These are phyloP conservation scores for Amyloporia xantha DNA, from an alignment of 768 basidiomycete genomes.

Conservation along the genomic window DNA sequence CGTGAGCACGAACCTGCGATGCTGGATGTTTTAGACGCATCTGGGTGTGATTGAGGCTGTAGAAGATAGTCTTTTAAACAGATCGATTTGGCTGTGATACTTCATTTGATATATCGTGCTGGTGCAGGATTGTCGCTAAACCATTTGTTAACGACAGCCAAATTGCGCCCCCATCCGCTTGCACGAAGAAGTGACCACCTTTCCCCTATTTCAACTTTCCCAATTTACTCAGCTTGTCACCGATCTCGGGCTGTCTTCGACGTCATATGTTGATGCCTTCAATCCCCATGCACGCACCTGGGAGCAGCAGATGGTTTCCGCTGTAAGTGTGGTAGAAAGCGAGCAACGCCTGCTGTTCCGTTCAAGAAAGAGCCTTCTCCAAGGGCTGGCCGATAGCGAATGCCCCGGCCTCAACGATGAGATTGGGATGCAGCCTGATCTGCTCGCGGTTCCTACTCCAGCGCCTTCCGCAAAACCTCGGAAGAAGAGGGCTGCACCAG, in stretches of 20 bases:
- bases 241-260: conserved; percentile 45
- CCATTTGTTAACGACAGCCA: conserved; percentile 30
- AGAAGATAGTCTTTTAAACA: too few species aligned
- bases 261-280: conserved; percentile 57
- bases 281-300: conserved; percentile 48
- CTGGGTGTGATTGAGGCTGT: too few species aligned
- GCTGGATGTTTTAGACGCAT: too few species aligned
- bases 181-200: conserved; percentile 51
- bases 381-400: conserved; percentile 50
- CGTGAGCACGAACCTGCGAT: too few species aligned
- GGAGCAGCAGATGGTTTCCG: conserved; percentile 59
- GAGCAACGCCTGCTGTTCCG: conserved; percentile 62
- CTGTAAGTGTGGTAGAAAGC: conserved; percentile 50
- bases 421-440: conserved; percentile 37
- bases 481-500: neutral
- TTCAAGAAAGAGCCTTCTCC: conserved; percentile 49
- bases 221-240: conserved; percentile 43
- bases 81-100: too few species aligned
- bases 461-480: neutral
- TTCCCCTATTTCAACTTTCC: conserved; percentile 58
- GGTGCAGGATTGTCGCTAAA: conserved; percentile 16
- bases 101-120: conserved; percentile 18
- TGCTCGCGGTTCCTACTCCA: neutral
- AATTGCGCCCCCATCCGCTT: conserved; percentile 51
- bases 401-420: conserved; percentile 54